Base-by-base conservation (phyloP, 108 stramenopile genomes). In the Fistulifera pelliculosa region DNA sequence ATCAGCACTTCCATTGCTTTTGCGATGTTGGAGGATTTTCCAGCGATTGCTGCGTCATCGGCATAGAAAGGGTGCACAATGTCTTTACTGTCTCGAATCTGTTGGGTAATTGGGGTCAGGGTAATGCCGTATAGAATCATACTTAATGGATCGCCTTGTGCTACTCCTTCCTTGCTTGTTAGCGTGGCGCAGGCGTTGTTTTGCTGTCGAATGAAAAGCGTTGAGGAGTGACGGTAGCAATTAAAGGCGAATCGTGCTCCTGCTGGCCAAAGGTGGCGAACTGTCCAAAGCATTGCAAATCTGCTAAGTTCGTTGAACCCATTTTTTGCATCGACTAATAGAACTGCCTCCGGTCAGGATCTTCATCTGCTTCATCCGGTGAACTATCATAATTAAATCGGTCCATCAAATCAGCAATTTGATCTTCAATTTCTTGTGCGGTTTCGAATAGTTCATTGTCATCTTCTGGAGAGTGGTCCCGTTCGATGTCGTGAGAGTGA, bases 251-350 rank as follows among this genome's bases (percentile, higher is more conserved):
- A 64, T 27, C 45, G 26, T 21, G 61, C 51, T 12, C 63, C 69
- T 16, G 27, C 49, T 8, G 69, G 28, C 69, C 69, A 70, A 14
- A 24, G 26, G 27, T 70, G 69, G 10, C 56, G 26, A 23, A 70
- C 57, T 2, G 57, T 64, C 69, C 62, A 70, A 13, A 70, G 69
- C 69, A 70, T 70, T 14, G 49, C 25, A 38, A 51, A 44, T 14
- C 58, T 38, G 26, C 14, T 25, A 19, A 70, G 57, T 18, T 58
- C 57, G 21, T 70, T 70, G 51, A 70, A 70, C 35, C 56, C 62
- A 24, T 70, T 70, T 2, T n/a, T 38, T n/a, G 56, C 62, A 35
- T 70, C 69, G 39, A 67, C 10, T 12, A 67, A 28, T 0, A 60
- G 14, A 2, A 52, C 16, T 16, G 52, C 53, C 38, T 27, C 21